These are phyloP conservation scores for Wickerhamomyces silvicola DNA, from an alignment of 805 yeast genomes.

Conservation along the genomic window DNA sequence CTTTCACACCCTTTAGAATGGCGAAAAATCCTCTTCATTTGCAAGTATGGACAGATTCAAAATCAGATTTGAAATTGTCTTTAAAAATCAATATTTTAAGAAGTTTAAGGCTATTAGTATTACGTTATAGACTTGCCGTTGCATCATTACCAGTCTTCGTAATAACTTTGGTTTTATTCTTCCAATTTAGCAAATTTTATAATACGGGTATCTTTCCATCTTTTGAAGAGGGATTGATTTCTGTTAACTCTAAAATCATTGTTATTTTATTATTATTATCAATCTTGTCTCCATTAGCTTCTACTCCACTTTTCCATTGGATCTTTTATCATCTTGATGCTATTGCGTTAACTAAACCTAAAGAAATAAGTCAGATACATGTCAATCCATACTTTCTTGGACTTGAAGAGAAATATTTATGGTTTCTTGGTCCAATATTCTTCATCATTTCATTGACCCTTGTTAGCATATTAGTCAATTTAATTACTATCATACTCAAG, in stretches of 20 bases:
- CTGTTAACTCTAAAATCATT: constrained; percentile 27
- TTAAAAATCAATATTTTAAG: constrained; percentile 46
- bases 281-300: constrained; percentile 33
- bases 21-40: constrained; percentile 27
- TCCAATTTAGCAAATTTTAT: constrained; percentile 48
- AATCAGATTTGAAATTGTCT: constrained; percentile 11
- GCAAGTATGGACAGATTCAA: constrained; percentile 42
- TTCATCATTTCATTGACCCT: constrained; percentile 38
- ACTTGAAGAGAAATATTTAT: constrained; percentile 46
- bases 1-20: constrained; percentile 49
- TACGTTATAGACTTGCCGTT: constrained; percentile 71
- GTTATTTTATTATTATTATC: constrained; percentile 23
- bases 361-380: constrained; percentile 35
- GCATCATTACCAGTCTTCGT: constrained; percentile 65
- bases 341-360: constrained; percentile 40
- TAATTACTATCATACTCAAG: too few relatives aligned
- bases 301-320: constrained; percentile 28
- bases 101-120: constrained; percentile 61
- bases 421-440: constrained; percentile 56
- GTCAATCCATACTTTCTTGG: constrained; percentile 65
- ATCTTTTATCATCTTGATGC: constrained; percentile 46
- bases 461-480: too few relatives aligned
- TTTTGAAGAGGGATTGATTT: constrained; percentile 39
- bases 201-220: constrained; percentile 33
- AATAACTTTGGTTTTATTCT: constrained; percentile 40